A percentile compares a stretch with the other conserved stretches of the same genome.
These are phyloP conservation scores for Hydnum rufescens DNA, from an alignment of 768 basidiomycete genomes.

Conservation along the genomic window DNA sequence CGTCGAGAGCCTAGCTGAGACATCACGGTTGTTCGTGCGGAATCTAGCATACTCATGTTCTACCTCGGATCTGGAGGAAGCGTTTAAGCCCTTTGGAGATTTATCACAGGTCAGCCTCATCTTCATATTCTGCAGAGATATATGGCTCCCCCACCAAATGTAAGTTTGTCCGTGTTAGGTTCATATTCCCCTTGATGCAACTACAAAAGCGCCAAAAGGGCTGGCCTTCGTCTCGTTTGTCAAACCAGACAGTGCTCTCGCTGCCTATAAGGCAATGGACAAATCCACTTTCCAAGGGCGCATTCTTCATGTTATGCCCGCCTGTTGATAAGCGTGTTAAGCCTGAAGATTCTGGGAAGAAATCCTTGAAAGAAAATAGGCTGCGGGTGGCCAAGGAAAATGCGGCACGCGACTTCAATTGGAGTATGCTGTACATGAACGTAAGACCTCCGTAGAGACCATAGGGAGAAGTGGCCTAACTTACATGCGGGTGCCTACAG, in stretches of 20 bases:
- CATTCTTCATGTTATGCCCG: conserved; percentile 73
- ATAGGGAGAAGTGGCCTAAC: too few species aligned
- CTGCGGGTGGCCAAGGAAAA: conserved; percentile 40
- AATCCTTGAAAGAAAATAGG: conserved; percentile 37
- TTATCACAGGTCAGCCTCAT: conserved; percentile 48
- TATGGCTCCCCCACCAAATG: not conserved
- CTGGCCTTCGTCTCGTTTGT: conserved; percentile 40
- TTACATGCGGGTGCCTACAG: conserved; percentile 22
- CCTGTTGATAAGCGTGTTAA: conserved; percentile 35
- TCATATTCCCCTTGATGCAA: conserved; percentile 34
- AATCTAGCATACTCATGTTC: conserved; percentile 82
- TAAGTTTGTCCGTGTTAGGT: conserved; percentile 19
- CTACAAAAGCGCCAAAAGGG: conserved; percentile 33
- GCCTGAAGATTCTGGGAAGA: conserved; percentile 20
- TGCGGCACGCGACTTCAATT: conserved; percentile 70
- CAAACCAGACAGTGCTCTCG: conserved; percentile 29
- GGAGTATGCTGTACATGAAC: conserved; percentile 94
- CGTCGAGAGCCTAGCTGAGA: not conserved
- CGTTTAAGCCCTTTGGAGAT: conserved; percentile 50
- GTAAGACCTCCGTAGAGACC: conserved; percentile 24
- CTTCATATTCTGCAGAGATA: conserved; percentile 2
- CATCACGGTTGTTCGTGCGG: conserved; percentile 70
- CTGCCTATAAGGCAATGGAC: conserved; percentile 63
- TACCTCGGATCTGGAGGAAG: conserved; percentile 40
- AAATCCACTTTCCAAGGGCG: conserved; percentile 80